Base-by-base conservation (phyloP, 202 grass and related monocot genomes). In the Brachypodium distachyon region DNA sequence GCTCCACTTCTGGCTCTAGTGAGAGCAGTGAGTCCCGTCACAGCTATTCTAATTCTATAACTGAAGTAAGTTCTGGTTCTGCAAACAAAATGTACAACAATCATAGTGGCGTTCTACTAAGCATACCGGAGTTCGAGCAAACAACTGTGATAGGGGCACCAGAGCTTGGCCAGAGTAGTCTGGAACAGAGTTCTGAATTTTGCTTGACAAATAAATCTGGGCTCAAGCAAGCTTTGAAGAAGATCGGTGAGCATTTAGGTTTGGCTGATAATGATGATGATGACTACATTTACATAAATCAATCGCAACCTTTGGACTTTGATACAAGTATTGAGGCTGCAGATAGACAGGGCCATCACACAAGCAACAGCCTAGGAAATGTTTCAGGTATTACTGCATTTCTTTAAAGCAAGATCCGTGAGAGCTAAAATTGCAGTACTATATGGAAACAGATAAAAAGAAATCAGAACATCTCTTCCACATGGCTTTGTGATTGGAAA, bases 231-330 rank as follows among this genome's bases (percentile, higher is more conserved):
- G 96, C 87, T 82, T 71, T 99, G 71, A 92, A 68, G 74, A 91
- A 88, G 49, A 74, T 99, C 52, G 85, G 71, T 68, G 79, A 84
- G 71, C 96, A 95, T 71, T 92, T 99, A 85, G 93, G 89, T 82
- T 77, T 99, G 70, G 89, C 85, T 76, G 90, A n/a, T n/a, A n/a
- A 90, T 52, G 84, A 86, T 68, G 81, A 90, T 82, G 88, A 93
- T 81, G 90, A 91, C 58, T 89, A 93, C 74, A 90, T 94, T 73
- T 82, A 92, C 56, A 25, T 91, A 80, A 62, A 88, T 69, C 68
- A 87, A 69, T 43, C 21, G 3, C 67, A 73, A 7, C 65, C 76
- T 36, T 50, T 40, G 64, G 86, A 65, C 43, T 58, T 60, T 3
- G 7, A 38, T 66, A 61, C 23, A 28, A 84, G 85, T 80, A 71